These are phyloP conservation scores for Penicillium soppii DNA, from an alignment of 495 filamentous ascomycete species.

Conservation along the genomic window DNA sequence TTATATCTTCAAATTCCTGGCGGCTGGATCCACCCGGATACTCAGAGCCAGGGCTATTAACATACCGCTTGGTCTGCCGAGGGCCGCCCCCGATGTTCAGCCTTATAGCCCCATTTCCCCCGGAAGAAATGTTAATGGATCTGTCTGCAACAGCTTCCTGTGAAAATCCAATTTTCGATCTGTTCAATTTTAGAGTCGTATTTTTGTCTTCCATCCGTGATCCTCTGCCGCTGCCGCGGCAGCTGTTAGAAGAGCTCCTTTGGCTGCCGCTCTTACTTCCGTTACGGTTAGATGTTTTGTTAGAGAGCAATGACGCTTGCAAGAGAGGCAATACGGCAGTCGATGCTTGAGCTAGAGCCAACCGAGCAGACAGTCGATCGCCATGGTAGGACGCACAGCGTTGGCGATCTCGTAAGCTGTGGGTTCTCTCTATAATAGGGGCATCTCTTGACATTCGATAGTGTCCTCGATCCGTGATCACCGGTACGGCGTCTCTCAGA, in stretches of 20 bases:
- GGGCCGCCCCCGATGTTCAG: conserved; percentile 39
- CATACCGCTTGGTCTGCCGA: conserved; percentile 36
- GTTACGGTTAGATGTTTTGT: conserved; percentile 28
- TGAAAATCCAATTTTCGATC: conserved; percentile 42
- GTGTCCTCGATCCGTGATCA: conserved; percentile 17
- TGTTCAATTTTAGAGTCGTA: conserved; percentile 43
- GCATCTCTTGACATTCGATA: conserved; percentile 31
- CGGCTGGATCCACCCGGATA: conserved; percentile 29
- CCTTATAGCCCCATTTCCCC: conserved; percentile 36
- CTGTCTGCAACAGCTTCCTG: conserved; percentile 39
- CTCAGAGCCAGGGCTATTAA: conserved; percentile 28
- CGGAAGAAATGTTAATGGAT: conserved; percentile 42
- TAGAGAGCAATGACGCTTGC: conserved; percentile 31
- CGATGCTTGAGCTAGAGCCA: conserved; percentile 28
- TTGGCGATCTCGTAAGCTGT: conserved; percentile 30
- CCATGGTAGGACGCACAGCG: conserved; percentile 36
- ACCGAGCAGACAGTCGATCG: conserved; percentile 23
- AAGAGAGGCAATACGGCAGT: conserved; percentile 31
- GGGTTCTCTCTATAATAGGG: conserved; percentile 35
- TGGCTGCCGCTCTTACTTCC: conserved; percentile 47
- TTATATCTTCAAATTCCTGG: conserved; percentile 31
- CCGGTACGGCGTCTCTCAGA: conserved; percentile 30
- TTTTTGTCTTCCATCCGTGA: conserved; percentile 37
- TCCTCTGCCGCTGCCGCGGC: conserved; percentile 38
- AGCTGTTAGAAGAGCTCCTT: conserved; percentile 46